A percentile compares a stretch with the other conserved stretches of the same genome.
phyloP scores from a whole-genome alignment of 768 basidiomycete species.

The Russula griseocarnosa region DNA sequence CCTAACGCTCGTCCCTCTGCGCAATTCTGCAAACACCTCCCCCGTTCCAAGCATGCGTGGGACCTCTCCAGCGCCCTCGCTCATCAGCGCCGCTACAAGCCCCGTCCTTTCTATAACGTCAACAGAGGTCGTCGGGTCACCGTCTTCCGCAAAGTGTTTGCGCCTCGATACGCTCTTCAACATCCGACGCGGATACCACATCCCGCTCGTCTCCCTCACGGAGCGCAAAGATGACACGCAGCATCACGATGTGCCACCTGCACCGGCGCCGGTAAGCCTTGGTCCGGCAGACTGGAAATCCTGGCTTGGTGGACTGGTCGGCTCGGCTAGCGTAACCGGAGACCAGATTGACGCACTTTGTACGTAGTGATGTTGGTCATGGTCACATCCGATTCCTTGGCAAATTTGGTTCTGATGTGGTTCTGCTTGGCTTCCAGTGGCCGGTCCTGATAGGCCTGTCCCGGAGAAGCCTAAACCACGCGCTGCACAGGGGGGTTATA shows the following conservation, averaged over 20 bases:
- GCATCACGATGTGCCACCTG: constrained; percentile 40
- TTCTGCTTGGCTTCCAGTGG: constrained; percentile 44
- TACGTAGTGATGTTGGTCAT: constrained; percentile 34
- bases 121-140: background rate
- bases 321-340: constrained; percentile 45
- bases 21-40: background rate
- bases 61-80: constrained; percentile 34
- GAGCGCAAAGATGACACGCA: constrained; percentile 35
- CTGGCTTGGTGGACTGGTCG: constrained; percentile 48
- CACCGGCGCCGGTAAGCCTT: constrained; percentile 58
- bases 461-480: constrained; percentile 35
- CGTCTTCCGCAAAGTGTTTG: constrained; percentile 37
- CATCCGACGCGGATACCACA: constrained; percentile 47
- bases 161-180: constrained; percentile 59
- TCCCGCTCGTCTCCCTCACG: constrained; percentile 51
- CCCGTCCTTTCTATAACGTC: background rate
- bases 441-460: constrained; percentile 59
- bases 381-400: background rate
- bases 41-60: background rate
- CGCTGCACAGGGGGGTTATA: constrained; percentile 6
- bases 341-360: constrained; percentile 57
- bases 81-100: constrained; percentile 23
- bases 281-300: constrained; percentile 49
- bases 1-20: constrained; percentile 25
- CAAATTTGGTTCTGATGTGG: background rate